Percentiles rank a stretch among this genome's conserved stretches.
Evolutionary conservation across 495 filamentous ascomycete species (phyloP).

Genomic region (Penicillium argentinense): DNA sequence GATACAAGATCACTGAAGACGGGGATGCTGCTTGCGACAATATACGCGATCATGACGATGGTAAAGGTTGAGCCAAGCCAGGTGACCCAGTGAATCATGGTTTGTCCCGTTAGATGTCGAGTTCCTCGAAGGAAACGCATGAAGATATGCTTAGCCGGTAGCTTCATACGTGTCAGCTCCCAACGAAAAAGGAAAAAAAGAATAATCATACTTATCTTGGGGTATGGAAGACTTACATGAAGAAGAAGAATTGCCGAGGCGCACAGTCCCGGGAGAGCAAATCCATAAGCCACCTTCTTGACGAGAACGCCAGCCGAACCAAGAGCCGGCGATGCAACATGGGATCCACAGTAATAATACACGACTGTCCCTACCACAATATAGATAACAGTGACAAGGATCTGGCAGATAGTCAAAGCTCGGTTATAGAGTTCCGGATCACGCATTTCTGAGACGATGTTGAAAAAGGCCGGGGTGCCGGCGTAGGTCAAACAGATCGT

Average conservation of each 20-base stretch:
- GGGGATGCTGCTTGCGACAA: slow-evolving; percentile 69
- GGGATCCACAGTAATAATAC: slow-evolving; percentile 66
- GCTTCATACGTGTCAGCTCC: slow-evolving; percentile 5
- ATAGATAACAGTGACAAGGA: slow-evolving; percentile 60
- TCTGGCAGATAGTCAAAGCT: slow-evolving; percentile 46
- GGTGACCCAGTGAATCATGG: slow-evolving; percentile 50
- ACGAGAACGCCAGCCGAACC: slow-evolving; percentile 59
- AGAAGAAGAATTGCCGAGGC: slow-evolving; percentile 29
- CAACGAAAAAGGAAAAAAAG: neutral
- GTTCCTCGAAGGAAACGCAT: slow-evolving; percentile 53
- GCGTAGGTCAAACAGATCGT: slow-evolving; percentile 66
- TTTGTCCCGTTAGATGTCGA: slow-evolving; percentile 55
- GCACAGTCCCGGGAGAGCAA: slow-evolving; percentile 61
- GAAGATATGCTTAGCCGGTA: slow-evolving; percentile 59
- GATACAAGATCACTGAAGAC: slow-evolving; percentile 64
- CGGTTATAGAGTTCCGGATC: slow-evolving; percentile 61
- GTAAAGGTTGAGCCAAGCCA: slow-evolving; percentile 57
- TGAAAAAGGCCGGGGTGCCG: slow-evolving; percentile 66
- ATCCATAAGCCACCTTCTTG: slow-evolving; percentile 70
- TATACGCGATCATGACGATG: slow-evolving; percentile 60
- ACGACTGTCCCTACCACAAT: slow-evolving; percentile 63
- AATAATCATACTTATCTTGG: slow-evolving; percentile 44
- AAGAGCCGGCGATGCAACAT: slow-evolving; percentile 68
- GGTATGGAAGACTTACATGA: slow-evolving; percentile 33
- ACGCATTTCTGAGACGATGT: slow-evolving; percentile 73